Conservation (phyloP, 2,329 filamentous ascomycete genomes). For the Talaromyces sp. region DNA sequence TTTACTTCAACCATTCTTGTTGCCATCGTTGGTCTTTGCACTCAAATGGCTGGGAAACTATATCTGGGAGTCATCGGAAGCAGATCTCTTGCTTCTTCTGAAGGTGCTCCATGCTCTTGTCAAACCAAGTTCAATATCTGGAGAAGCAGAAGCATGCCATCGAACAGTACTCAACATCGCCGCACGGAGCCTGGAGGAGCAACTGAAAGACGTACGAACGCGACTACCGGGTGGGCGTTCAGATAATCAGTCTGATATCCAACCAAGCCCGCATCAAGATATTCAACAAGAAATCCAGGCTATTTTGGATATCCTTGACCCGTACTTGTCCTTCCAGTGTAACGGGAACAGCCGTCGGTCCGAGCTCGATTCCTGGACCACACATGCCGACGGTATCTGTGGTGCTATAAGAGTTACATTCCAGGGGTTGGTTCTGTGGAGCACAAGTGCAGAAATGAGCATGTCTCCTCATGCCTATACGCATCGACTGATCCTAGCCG, state of each 20-base stretch:
- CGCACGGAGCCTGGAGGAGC: slow-evolving; percentile 49
- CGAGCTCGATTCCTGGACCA: slow-evolving; percentile 54
- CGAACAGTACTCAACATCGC: slow-evolving; percentile 57
- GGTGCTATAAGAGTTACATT: slow-evolving; percentile 49
- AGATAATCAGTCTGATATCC: slow-evolving; percentile 3
- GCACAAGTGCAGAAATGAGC: slow-evolving; percentile 47
- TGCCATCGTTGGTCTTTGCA: slow-evolving; percentile 59
- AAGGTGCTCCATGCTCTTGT: slow-evolving; percentile 56
- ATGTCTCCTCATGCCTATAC: slow-evolving; percentile 55
- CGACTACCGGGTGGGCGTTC: slow-evolving; percentile 46
- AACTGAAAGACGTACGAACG: slow-evolving; percentile 50
- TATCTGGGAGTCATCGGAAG: slow-evolving; percentile 48
- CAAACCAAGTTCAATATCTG: slow-evolving; percentile 55
- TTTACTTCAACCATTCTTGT: slow-evolving; percentile 60
- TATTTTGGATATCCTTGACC: slow-evolving; percentile 51
- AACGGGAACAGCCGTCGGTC: slow-evolving; percentile 44
- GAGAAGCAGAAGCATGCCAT: slow-evolving; percentile 60
- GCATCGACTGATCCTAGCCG: slow-evolving; percentile 50
- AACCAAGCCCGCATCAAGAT: not conserved
- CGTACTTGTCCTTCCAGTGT: slow-evolving; percentile 50
- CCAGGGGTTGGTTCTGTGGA: slow-evolving; percentile 54
- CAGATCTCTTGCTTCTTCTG: slow-evolving; percentile 51
- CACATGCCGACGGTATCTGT: slow-evolving; percentile 46
- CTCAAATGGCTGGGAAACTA: slow-evolving; percentile 58
- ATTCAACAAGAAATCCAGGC: slow-evolving; percentile 46